These are phyloP conservation scores for Theobroma grandiflorum DNA, from an alignment of 441 rosid genomes.

Conservation along the genomic window DNA sequence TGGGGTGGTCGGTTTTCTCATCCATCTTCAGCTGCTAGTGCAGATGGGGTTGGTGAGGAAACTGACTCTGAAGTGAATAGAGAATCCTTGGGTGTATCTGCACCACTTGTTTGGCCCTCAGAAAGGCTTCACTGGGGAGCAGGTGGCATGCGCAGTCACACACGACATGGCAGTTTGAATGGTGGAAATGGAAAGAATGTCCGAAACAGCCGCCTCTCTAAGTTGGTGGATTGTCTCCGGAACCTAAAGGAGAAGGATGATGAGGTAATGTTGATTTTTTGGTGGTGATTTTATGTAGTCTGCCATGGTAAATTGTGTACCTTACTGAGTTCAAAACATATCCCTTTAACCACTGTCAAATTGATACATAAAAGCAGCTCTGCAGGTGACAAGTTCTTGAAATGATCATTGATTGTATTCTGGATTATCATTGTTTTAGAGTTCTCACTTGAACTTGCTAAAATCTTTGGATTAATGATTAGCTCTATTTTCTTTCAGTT, in stretches of 20 bases:
- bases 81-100: slow-evolving; percentile 57
- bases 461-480: slow-evolving; percentile 17
- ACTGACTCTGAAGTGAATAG: slow-evolving; percentile 55
- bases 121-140: slow-evolving; percentile 79
- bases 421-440: slow-evolving; percentile 18
- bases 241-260: slow-evolving; percentile 55
- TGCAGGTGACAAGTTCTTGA: background rate
- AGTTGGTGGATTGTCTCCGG: slow-evolving; percentile 63
- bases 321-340: background rate
- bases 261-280: slow-evolving; percentile 50
- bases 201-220: slow-evolving; percentile 53
- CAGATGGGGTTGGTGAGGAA: slow-evolving; percentile 54
- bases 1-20: slow-evolving; percentile 45
- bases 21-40: slow-evolving; percentile 49
- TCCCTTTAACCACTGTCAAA: background rate
- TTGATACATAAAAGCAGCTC: background rate
- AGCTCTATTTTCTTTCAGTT: slow-evolving; percentile 45
- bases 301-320: background rate
- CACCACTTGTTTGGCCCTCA: slow-evolving; percentile 53
- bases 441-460: slow-evolving; percentile 26
- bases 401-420: slow-evolving; percentile 5
- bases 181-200: slow-evolving; percentile 53
- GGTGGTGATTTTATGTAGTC: slow-evolving; percentile 14
- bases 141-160: slow-evolving; percentile 74
- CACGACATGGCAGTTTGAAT: slow-evolving; percentile 54